Evolutionary conservation across 208 protist genomes (phyloP).

Genomic region (Lotmaria passim): DNA sequence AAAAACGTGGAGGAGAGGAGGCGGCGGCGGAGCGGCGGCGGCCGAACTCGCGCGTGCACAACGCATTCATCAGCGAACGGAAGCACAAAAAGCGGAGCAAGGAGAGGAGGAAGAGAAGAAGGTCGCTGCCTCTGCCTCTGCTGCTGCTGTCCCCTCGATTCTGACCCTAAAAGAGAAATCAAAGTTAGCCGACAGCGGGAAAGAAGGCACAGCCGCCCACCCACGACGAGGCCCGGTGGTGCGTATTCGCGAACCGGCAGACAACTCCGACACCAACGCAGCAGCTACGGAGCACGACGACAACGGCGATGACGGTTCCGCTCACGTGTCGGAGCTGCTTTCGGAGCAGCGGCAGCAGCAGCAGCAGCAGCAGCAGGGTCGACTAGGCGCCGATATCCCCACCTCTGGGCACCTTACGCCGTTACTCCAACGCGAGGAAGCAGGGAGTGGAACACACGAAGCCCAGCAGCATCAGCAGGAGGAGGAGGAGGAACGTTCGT

Average conservation of each 20-base stretch:
- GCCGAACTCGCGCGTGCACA: neutral
- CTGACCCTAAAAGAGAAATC: too few relatives aligned
- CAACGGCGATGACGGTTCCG: neutral
- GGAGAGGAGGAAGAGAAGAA: too few relatives aligned
- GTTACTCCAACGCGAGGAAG: neutral
- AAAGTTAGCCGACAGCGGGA: too few relatives aligned
- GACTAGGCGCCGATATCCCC: conserved; percentile 12
- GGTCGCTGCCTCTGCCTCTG: neutral
- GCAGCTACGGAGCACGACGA: neutral
- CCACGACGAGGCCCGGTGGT: neutral
- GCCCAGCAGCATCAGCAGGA: too few relatives aligned
- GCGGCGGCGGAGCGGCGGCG: neutral
- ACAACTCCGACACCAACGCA: too few relatives aligned
- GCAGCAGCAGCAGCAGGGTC: neutral
- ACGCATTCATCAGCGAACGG: conserved; percentile 2
- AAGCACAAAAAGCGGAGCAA: neutral
- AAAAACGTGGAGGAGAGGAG: neutral
- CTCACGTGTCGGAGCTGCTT: neutral
- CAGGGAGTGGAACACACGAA: too few relatives aligned
- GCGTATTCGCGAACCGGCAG: neutral
- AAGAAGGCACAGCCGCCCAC: too few relatives aligned
- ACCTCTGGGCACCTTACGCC: conserved; percentile 9
- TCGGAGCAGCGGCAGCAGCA: neutral
- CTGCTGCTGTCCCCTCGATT: neutral
- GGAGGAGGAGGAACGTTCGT: neutral